Evolutionary conservation across 1,284 basidiomycete genomes (phyloP), one percentile per base, ranked within the genome.

Genomic region (Microbotryum silenes-acaulis): DNA sequence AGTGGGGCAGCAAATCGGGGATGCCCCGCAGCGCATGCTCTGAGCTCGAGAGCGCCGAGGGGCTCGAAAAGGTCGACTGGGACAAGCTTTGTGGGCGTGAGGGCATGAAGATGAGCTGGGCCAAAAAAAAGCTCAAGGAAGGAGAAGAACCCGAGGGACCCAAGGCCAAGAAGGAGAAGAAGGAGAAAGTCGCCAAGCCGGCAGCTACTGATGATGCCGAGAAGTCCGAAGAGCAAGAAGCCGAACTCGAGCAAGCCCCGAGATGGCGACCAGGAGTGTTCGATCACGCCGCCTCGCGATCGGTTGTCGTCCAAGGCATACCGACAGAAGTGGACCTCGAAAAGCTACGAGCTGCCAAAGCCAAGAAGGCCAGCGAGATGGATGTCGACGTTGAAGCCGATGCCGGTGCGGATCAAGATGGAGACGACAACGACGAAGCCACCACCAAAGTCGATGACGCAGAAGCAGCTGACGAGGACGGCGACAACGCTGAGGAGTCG

Each of bases 31-130:
- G 62, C 48, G 61, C 65, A 4, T 57, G 66, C 20, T 51, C 57
- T 25, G 66, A 71, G 25, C 55, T 69, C 49, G 62, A 65, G 27
- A 52, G 45, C 6, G 57, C 61, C 42, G 60, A 61, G n/a, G 63
- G 62, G 9, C 60, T 65, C 49, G 60, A 82, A 65, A 83, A 80
- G 74, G 77, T 66, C 75, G 78, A 56, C 61, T 72, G 60, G 75
- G 71, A 60, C 57, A 62, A 75, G 57, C 53, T 4, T 77, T 88
- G 47, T 71, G 72, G 37, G 72, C 88, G 50, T 6, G 81, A 84
- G 53, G 85, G 85, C 68, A 76, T 94, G 64, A 80, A 88, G 56
- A 83, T 90, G 2, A 81, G 85, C 63, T 89, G 87, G 88, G 89
- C 91, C 0, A 72, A 72, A 62, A 65, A 66, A 57, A 70, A 66